Evolutionary conservation across 176 grass and related monocot species (phyloP).

Genomic region (Triticum turgidum): DNA sequence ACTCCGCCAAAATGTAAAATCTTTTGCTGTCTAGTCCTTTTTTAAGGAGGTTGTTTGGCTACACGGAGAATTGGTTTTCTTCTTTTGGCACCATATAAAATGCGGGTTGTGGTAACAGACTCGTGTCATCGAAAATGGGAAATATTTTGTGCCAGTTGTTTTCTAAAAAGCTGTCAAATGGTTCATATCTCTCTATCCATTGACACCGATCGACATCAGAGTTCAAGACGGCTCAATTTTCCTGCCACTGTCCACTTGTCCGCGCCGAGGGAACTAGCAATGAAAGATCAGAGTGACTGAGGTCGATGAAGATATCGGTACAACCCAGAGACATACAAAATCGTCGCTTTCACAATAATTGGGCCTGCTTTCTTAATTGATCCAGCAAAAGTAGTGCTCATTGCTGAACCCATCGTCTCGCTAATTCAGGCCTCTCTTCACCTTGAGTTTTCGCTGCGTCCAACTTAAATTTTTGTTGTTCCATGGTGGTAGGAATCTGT

Average conservation of each 20-base stretch:
- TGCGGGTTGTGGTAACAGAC: too few relatives aligned
- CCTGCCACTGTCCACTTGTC: not conserved
- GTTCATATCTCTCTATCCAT: not conserved
- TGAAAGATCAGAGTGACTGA: not conserved
- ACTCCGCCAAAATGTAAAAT: too few relatives aligned
- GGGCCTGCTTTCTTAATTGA: constrained; percentile 4
- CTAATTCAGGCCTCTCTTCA: constrained; percentile 8
- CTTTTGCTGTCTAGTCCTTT: too few relatives aligned
- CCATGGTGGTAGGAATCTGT: too few relatives aligned
- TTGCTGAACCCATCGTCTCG: not conserved
- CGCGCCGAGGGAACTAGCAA: not conserved
- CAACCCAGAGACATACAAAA: not conserved
- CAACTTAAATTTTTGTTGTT: not conserved
- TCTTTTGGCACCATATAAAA: too few relatives aligned
- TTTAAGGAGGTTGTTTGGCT: too few relatives aligned
- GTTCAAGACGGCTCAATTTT: not conserved
- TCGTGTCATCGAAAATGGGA: too few relatives aligned
- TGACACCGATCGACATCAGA: not conserved
- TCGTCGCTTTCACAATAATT: constrained; percentile 32
- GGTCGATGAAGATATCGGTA: not conserved
- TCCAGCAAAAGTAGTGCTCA: not conserved
- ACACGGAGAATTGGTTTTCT: too few relatives aligned
- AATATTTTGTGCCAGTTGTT: too few relatives aligned
- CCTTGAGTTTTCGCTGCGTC: not conserved
- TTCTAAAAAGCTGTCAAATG: not conserved